A percentile compares a stretch with the other conserved stretches of the same genome.
Conservation (phyloP, 2,329 filamentous ascomycete genomes). For the Alternaria incomplexa region DNA sequence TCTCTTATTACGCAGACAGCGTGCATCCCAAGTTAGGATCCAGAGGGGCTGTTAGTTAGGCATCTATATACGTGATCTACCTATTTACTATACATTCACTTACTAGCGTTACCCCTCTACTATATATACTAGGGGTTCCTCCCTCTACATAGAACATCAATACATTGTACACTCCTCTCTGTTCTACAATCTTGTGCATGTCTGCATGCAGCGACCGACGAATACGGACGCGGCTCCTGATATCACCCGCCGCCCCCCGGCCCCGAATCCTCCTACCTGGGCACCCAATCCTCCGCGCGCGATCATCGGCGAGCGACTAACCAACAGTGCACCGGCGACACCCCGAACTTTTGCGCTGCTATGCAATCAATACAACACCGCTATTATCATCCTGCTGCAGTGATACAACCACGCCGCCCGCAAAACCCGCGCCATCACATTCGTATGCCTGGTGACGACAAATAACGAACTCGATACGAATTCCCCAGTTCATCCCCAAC, state of each 20-base stretch:
- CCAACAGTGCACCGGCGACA: not conserved
- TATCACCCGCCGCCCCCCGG: not conserved
- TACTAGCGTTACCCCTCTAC: too few species aligned
- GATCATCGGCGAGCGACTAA: not conserved
- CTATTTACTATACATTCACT: too few species aligned
- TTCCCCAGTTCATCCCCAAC: not conserved
- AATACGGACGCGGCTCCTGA: not conserved
- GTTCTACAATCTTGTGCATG: not conserved
- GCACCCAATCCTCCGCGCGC: not conserved
- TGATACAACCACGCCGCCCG: not conserved
- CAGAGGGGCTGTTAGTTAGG: too few species aligned
- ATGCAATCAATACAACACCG: not conserved
- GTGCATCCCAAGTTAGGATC: too few species aligned
- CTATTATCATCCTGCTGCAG: not conserved
- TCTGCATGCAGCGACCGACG: not conserved
- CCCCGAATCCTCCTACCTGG: not conserved
- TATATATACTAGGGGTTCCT: too few species aligned
- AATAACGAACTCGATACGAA: not conserved
- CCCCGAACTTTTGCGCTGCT: not conserved
- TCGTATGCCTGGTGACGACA: not conserved
- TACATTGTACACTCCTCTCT: too few species aligned
- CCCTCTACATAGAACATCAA: too few species aligned
- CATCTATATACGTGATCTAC: too few species aligned
- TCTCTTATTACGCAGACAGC: too few species aligned
- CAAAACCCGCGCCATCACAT: not conserved